Conservation (phyloP, 2,329 filamentous ascomycete genomes). For the Xenosphaeropsis pyriputrescens region DNA sequence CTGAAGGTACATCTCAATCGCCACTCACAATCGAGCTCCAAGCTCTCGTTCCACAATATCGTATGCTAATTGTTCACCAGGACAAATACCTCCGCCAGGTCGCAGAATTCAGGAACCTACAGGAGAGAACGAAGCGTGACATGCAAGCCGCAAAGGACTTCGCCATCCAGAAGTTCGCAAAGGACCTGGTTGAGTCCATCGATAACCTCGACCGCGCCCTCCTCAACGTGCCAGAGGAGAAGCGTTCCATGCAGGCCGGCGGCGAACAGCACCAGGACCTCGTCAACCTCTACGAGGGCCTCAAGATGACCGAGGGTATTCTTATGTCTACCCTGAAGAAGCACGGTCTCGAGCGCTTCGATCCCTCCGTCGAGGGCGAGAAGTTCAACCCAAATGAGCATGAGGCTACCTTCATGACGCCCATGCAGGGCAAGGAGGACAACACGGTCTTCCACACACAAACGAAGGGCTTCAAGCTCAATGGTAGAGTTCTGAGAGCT, state of each 20-base stretch:
- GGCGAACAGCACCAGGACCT: slow-evolving; percentile 54
- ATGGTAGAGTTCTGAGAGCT: slow-evolving; percentile 76
- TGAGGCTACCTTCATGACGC: slow-evolving; percentile 91
- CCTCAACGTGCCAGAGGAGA: slow-evolving; percentile 59
- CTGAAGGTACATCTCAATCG: slow-evolving; percentile 54
- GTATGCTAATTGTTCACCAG: slow-evolving; percentile 27
- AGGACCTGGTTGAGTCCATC: slow-evolving; percentile 86
- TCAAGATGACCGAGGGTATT: slow-evolving; percentile 90
- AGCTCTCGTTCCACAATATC: not conserved
- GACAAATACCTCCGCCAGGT: slow-evolving; percentile 90
- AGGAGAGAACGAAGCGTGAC: slow-evolving; percentile 86
- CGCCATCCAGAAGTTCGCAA: slow-evolving; percentile 85
- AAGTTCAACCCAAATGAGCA: slow-evolving; percentile 95
- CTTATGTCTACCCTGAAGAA: slow-evolving; percentile 80
- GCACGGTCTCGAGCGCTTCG: slow-evolving; percentile 84
- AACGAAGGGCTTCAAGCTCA: slow-evolving; percentile 90
- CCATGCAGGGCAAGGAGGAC: slow-evolving; percentile 76
- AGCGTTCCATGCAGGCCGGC: slow-evolving; percentile 39
- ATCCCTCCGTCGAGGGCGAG: slow-evolving; percentile 55
- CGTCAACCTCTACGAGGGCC: slow-evolving; percentile 66
- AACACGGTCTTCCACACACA: slow-evolving; percentile 84
- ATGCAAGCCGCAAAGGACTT: slow-evolving; percentile 80
- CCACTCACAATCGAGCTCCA: not conserved
- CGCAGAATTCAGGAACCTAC: slow-evolving; percentile 95
- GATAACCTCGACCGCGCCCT: slow-evolving; percentile 97